Percentiles rank a stretch among this genome's conserved stretches.
Conservation (phyloP, 192 early-diverging fungal species). For the Linnemannia zychae region DNA sequence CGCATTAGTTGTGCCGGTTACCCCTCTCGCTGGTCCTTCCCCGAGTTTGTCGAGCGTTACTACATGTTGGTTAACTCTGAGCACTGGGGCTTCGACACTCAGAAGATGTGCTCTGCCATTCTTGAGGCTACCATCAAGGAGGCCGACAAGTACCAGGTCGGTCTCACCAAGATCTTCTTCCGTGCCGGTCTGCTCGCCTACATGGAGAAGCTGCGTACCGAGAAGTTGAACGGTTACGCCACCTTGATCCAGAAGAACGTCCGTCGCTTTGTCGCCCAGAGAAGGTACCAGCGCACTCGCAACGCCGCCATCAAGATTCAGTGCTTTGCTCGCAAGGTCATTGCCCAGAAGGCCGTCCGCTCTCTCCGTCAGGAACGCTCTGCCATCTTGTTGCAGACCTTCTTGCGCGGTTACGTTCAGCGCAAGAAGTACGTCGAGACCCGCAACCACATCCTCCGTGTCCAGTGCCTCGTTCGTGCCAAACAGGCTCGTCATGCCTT, state of each 20-base stretch:
- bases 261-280: conserved; percentile 75
- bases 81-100: conserved; percentile 69
- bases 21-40: conserved; percentile 89
- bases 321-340: conserved; percentile 68
- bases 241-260: conserved; percentile 92
- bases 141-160: conserved; percentile 93
- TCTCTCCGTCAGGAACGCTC: conserved; percentile 74
- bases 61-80: conserved; percentile 70
- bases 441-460: conserved; percentile 66
- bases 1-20: conserved; percentile 99
- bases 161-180: conserved; percentile 98
- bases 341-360: conserved; percentile 67
- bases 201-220: conserved; percentile 91
- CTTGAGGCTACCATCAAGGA: conserved; percentile 79
- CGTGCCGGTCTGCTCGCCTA: conserved; percentile 92
- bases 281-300: conserved; percentile 65
- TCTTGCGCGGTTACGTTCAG: conserved; percentile 75
- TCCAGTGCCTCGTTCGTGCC: conserved; percentile 79
- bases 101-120: conserved; percentile 72
- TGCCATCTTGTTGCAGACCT: conserved; percentile 83
- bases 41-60: conserved; percentile 93
- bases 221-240: conserved; percentile 86
- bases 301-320: conserved; percentile 78
- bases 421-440: conserved; percentile 60
- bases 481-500: conserved; percentile 73